phyloP scores from a whole-genome alignment of 2,329 filamentous ascomycete genomes.

The Trichoderma atrobrunneum region DNA sequence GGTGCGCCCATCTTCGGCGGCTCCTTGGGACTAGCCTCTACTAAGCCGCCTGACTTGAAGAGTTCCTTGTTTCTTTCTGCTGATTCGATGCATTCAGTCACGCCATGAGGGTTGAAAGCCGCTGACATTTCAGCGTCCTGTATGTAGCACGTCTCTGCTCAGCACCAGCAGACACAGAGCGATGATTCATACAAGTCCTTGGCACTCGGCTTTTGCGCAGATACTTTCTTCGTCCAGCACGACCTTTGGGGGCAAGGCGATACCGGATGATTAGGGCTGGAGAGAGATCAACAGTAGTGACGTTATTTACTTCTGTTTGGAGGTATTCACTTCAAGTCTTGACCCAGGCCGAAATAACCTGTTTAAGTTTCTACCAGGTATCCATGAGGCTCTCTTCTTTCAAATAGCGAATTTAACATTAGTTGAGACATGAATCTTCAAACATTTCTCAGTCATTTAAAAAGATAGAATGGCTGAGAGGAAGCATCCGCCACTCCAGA shows the following conservation, averaged over 20 bases:
- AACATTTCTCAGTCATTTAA: not conserved
- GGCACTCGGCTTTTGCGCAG: not conserved
- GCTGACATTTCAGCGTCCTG: not conserved
- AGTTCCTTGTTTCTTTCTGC: not conserved
- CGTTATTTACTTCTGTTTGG: not conserved
- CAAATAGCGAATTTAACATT: not conserved
- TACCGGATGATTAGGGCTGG: not conserved
- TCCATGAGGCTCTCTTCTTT: not conserved
- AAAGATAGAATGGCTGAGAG: not conserved
- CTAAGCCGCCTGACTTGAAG: not conserved
- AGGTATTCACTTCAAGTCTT: not conserved
- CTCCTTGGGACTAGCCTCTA: not conserved
- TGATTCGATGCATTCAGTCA: not conserved
- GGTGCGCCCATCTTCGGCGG: not conserved
- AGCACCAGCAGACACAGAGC: not conserved
- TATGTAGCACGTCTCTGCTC: not conserved
- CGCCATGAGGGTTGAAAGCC: conserved; percentile 1
- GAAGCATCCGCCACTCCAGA: not conserved
- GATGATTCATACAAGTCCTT: not conserved
- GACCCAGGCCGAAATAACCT: not conserved
- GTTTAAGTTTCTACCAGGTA: not conserved
- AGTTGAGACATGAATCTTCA: not conserved
- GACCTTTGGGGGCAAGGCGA: not conserved
- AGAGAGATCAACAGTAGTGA: not conserved
- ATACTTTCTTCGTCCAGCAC: not conserved